Conservation (phyloP, 108 stramenopile species). For the Skeletonema costatum region DNA sequence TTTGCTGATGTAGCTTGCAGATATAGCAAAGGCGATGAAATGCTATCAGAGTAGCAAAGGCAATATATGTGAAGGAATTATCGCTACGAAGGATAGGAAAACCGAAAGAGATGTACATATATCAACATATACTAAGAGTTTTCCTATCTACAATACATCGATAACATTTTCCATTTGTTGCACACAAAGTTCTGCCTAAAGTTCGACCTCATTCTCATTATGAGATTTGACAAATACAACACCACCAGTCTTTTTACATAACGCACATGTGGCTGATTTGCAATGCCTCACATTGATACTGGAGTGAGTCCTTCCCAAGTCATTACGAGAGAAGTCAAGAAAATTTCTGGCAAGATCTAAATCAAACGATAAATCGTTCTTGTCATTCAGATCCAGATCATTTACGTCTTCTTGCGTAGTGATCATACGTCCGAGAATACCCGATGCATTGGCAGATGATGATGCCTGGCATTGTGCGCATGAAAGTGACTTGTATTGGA, state of each 20-base stretch:
- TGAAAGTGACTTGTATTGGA: conserved; percentile 27
- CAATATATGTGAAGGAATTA: too few relatives aligned
- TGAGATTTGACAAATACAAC: conserved; percentile 20
- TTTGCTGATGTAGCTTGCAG: background rate
- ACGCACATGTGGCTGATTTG: conserved; percentile 32
- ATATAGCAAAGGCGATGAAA: too few relatives aligned
- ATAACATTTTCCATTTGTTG: background rate
- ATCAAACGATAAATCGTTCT: conserved; percentile 40
- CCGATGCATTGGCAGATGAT: conserved; percentile 1
- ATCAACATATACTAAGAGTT: background rate
- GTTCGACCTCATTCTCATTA: background rate
- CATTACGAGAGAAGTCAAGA: conserved; percentile 29
- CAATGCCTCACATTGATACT: conserved; percentile 46
- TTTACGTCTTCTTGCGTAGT: conserved; percentile 14
- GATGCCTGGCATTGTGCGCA: conserved; percentile 29
- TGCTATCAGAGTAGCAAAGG: too few relatives aligned
- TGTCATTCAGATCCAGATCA: conserved; percentile 4
- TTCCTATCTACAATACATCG: background rate
- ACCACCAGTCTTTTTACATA: background rate
- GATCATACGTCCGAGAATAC: conserved; percentile 1
- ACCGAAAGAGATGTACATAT: background rate
- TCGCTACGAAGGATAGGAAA: background rate
- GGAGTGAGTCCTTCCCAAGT: conserved; percentile 40
- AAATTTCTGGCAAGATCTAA: conserved; percentile 31
- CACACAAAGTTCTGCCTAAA: background rate